Conservation (phyloP, 495 filamentous ascomycete species). For the Hapsidospora chrysogenum region DNA sequence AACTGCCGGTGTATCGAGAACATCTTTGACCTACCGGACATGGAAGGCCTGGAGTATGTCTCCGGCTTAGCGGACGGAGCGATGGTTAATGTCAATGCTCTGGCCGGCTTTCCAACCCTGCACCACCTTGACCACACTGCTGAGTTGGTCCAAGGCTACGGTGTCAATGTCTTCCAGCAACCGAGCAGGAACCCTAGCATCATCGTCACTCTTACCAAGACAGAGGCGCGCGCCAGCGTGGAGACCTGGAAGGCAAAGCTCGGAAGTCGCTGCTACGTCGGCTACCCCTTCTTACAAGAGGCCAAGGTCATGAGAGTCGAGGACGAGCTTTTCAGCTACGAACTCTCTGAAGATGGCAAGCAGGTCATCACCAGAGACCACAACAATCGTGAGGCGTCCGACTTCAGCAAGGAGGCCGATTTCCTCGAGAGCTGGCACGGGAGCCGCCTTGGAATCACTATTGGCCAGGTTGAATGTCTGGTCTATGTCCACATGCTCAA, state of each 20-base stretch:
- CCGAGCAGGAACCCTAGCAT: slow-evolving; percentile 95
- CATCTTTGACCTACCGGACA: slow-evolving; percentile 80
- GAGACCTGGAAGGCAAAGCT: slow-evolving; percentile 62
- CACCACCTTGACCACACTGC: slow-evolving; percentile 69
- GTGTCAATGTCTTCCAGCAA: slow-evolving; percentile 91
- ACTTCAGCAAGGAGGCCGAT: slow-evolving; percentile 69
- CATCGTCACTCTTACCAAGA: slow-evolving; percentile 67
- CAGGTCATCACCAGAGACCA: slow-evolving; percentile 47
- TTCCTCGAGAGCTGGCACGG: slow-evolving; percentile 76
- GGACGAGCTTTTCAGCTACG: slow-evolving; percentile 87
- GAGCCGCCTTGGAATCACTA: slow-evolving; percentile 75
- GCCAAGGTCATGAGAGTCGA: slow-evolving; percentile 77
- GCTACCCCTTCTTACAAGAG: slow-evolving; percentile 92
- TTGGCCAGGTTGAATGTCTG: slow-evolving; percentile 73
- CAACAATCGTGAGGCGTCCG: slow-evolving; percentile 56
- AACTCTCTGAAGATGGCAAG: slow-evolving; percentile 46
- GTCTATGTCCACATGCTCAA: slow-evolving; percentile 86
- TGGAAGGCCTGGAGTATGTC: slow-evolving; percentile 78
- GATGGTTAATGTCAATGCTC: slow-evolving; percentile 57
- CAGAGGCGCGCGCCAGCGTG: slow-evolving; percentile 50
- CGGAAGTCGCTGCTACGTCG: slow-evolving; percentile 74
- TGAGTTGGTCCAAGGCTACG: slow-evolving; percentile 34
- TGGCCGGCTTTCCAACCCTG: slow-evolving; percentile 87
- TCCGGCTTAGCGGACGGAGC: slow-evolving; percentile 79
- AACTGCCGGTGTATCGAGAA: slow-evolving; percentile 88